These are phyloP conservation scores for Colletotrichum euphorbiae DNA, from an alignment of 2,329 filamentous ascomycete species.

Conservation along the genomic window DNA sequence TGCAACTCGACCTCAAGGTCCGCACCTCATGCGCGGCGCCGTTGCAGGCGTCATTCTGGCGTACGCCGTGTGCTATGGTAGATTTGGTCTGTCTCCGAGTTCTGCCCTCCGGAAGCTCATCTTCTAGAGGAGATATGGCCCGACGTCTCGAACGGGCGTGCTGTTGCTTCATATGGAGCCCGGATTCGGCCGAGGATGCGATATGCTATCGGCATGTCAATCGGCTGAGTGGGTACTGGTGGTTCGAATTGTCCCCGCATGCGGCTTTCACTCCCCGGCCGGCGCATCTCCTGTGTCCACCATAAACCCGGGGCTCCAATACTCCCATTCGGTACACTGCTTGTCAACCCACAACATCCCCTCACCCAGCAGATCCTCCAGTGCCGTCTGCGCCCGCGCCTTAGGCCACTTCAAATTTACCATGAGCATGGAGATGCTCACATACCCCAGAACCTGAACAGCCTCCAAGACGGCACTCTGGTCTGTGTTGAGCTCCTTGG, in stretches of 20 bases:
- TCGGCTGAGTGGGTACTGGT: slow-evolving; percentile 30
- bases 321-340: slow-evolving; percentile 88
- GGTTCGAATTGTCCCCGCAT: slow-evolving; percentile 41
- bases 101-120: too few species aligned
- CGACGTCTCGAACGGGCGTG: neutral
- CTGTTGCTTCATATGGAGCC: neutral
- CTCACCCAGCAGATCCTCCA: slow-evolving; percentile 89
- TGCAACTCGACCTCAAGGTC: too few species aligned
- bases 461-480: slow-evolving; percentile 93
- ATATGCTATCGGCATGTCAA: neutral
- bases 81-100: too few species aligned
- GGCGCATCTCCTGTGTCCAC: slow-evolving; percentile 51
- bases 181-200: neutral
- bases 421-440: slow-evolving; percentile 89
- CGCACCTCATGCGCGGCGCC: too few species aligned
- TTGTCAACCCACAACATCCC: slow-evolving; percentile 95
- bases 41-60: too few species aligned
- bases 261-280: slow-evolving; percentile 38
- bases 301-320: slow-evolving; percentile 89
- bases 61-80: too few species aligned
- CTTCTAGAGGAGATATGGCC: too few species aligned
- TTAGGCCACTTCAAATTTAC: slow-evolving; percentile 88
- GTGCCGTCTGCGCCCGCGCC: slow-evolving; percentile 85
- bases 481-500: slow-evolving; percentile 94
- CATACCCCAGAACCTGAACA: slow-evolving; percentile 88